These are phyloP conservation scores for Phytophthora ohioensis DNA, from an alignment of 352 stramenopile species.

Conservation along the genomic window DNA sequence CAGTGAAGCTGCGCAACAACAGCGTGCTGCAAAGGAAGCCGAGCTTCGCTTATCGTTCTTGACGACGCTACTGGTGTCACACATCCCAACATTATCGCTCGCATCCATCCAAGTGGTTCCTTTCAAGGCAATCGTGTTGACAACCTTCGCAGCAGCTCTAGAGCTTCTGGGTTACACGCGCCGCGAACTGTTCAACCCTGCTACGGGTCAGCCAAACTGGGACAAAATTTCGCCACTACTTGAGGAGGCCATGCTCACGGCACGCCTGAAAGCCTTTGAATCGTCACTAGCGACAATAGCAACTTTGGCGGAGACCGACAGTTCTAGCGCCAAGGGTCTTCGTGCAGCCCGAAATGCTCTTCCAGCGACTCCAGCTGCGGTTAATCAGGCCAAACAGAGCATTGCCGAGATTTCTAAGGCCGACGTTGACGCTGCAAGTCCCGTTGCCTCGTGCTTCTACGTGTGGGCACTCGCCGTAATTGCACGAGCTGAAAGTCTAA, in stretches of 20 bases:
- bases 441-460: slow-evolving; percentile 59
- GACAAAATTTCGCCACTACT: slow-evolving; percentile 67
- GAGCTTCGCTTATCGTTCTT: slow-evolving; percentile 67
- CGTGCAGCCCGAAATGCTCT: slow-evolving; percentile 27
- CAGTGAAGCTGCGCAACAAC: slow-evolving; percentile 33
- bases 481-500: slow-evolving; percentile 62
- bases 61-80: slow-evolving; percentile 57
- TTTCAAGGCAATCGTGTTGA: slow-evolving; percentile 62
- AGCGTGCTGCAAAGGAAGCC: slow-evolving; percentile 53
- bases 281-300: slow-evolving; percentile 19
- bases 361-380: slow-evolving; percentile 19
- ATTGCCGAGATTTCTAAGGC: slow-evolving; percentile 55
- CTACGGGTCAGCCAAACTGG: slow-evolving; percentile 69
- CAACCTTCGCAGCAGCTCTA: slow-evolving; percentile 58
- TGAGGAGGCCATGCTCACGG: slow-evolving; percentile 43
- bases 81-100: slow-evolving; percentile 59
- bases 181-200: slow-evolving; percentile 52
- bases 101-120: slow-evolving; percentile 58
- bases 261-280: slow-evolving; percentile 44
- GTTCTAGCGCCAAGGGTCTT: slow-evolving; percentile 26
- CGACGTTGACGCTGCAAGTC: slow-evolving; percentile 60
- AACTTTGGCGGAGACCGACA: slow-evolving; percentile 24
- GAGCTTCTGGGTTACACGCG: slow-evolving; percentile 59
- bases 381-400: slow-evolving; percentile 51
- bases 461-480: slow-evolving; percentile 64